phyloP scores from a whole-genome alignment of 208 protist species.

The Acanthamoeba culbertsoni region DNA sequence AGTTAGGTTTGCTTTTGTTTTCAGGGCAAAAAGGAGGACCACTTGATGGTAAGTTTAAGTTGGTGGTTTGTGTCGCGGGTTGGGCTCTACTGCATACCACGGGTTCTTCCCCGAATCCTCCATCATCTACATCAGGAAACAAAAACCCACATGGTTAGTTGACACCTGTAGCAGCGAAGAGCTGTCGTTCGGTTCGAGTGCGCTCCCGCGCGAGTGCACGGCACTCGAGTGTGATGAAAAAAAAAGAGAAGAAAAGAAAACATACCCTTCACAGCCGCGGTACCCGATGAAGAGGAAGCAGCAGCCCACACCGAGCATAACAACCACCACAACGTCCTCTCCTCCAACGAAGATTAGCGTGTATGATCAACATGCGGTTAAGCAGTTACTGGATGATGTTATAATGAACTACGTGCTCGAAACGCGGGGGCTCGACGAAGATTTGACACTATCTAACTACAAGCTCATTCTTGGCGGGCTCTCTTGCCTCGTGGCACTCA shows the following conservation, averaged over 20 bases:
- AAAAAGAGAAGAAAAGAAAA: background rate
- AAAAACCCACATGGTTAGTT: too few species aligned
- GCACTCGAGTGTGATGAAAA: background rate
- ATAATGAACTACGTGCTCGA: conserved; percentile 42
- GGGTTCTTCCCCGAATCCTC: too few species aligned
- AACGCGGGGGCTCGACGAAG: background rate
- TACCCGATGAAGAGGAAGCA: background rate
- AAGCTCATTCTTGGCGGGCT: conserved; percentile 6
- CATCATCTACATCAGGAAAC: too few species aligned
- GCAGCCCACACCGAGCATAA: too few species aligned
- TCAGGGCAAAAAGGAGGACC: too few species aligned
- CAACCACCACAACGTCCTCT: background rate
- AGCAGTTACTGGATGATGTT: conserved; percentile 52
- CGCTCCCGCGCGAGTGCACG: too few species aligned
- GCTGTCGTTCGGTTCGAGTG: too few species aligned
- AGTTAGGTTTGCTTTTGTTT: too few species aligned
- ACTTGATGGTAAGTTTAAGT: too few species aligned
- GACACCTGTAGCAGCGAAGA: background rate
- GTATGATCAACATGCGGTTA: conserved; percentile 53
- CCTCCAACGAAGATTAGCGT: background rate
- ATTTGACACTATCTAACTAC: background rate
- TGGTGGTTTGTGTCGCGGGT: too few species aligned
- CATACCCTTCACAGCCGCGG: background rate
- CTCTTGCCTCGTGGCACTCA: background rate
- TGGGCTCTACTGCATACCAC: too few species aligned